Base-by-base conservation (phyloP, 2,329 filamentous ascomycete species). In the Fusarium sp. region DNA sequence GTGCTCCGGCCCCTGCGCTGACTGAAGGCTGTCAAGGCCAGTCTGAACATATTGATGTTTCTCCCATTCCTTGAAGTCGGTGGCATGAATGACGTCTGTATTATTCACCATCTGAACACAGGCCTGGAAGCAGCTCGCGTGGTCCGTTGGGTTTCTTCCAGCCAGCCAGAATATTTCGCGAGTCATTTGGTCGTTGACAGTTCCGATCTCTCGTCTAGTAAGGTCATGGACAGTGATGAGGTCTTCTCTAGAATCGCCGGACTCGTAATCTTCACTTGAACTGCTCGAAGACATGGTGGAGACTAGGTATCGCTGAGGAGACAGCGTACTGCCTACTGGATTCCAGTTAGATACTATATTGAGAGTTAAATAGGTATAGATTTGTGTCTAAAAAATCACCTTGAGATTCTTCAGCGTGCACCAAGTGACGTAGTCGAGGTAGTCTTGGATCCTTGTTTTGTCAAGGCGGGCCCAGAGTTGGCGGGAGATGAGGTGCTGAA, bases 141-240 rank as follows among this genome's bases (percentile, higher is more conserved):
- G 61, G 8, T 31, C 5, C 2, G 16, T 13, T 1, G 55, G 49
- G n/a, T 65, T 44, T 20, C 55, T 38, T 0, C 38, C 38, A 8
- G 46, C 40, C 16, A 65, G 40, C 14, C 13, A 18, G 29, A 65
- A 65, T n/a, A 65, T 23, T 18, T 65, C 55, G 29, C 27, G 6
- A n/a, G 18, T 25, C 46, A 51, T 64, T 23, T 65, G 55, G 0
- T 29, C 16, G 1, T 55, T 18, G 29, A 25, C 25, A 25, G 25
- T 25, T 25, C 25, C 25, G 25, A 25, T 25, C 25, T 25, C 25
- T 25, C 25, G 25, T 25, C 25, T 25, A 25, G 25, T 25, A 7
- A 25, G 25, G 25, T 25, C 25, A 25, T 25, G 7, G 25, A 25
- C 25, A 25, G 25, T 25, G 25, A 25, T 25, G 25, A 25, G 25